A percentile compares a stretch with the other conserved stretches of the same genome.
Conservation (phyloP, 2,329 filamentous ascomycete species). For the Cadophora malorum region DNA sequence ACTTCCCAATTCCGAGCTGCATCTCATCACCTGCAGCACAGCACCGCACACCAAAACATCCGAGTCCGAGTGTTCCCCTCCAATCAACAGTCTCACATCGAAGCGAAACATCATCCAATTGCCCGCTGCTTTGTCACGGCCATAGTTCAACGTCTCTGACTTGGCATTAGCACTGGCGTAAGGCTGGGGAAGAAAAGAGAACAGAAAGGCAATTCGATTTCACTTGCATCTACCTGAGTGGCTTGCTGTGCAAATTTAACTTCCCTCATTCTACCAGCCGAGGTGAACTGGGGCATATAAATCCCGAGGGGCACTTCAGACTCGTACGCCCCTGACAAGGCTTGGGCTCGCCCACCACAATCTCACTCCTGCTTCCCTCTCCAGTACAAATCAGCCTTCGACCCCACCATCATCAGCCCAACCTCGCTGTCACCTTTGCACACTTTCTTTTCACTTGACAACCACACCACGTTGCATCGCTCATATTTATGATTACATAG, state of each 20-base stretch:
- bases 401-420: constrained; percentile 21
- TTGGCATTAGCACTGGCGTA: constrained; percentile 11
- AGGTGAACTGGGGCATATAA: neutral
- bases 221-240: neutral
- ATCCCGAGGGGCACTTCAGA: neutral
- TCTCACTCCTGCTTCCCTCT: neutral
- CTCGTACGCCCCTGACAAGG: constrained; percentile 4
- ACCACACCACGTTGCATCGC: constrained; percentile 2
- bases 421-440: constrained; percentile 15
- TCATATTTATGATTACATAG: constrained; percentile 3
- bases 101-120: constrained; percentile 12
- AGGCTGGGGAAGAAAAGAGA: constrained; percentile 15
- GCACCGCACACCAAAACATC: constrained; percentile 13
- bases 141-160: neutral
- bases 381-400: constrained; percentile 19
- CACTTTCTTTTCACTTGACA: neutral
- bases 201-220: neutral
- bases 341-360: constrained; percentile 6
- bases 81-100: constrained; percentile 9
- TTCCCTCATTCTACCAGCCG: neutral
- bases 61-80: constrained; percentile 5
- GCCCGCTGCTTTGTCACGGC: constrained; percentile 19
- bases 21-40: constrained; percentile 16
- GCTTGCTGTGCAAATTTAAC: neutral
- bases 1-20: constrained; percentile 8